Evolutionary conservation across 2,329 filamentous ascomycete genomes (phyloP).

Genomic region (Clarireedia monteithiana): DNA sequence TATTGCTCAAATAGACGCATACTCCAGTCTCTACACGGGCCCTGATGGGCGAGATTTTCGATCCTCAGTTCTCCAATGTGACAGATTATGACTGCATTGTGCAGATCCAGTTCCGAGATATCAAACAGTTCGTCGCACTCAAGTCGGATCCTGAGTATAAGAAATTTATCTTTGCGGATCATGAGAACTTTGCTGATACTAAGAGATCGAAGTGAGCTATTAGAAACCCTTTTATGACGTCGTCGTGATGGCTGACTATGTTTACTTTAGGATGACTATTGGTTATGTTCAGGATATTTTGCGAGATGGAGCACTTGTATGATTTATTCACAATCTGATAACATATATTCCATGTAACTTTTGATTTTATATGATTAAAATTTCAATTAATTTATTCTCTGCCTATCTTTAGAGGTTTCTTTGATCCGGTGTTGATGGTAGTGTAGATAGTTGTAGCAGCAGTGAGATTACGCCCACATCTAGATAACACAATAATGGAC

Average conservation of each 20-base stretch:
- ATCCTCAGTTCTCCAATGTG: slow-evolving; percentile 40
- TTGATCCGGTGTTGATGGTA: too few species aligned
- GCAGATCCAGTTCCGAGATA: slow-evolving; percentile 37
- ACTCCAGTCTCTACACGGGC: slow-evolving; percentile 31
- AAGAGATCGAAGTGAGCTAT: slow-evolving; percentile 26
- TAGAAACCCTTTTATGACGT: too few species aligned
- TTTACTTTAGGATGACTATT: not conserved
- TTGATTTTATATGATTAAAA: too few species aligned
- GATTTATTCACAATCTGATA: too few species aligned
- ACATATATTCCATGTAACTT: too few species aligned
- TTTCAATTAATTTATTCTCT: too few species aligned
- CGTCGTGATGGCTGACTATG: not conserved
- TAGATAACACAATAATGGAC: too few species aligned
- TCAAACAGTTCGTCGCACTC: slow-evolving; percentile 41
- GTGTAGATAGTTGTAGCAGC: too few species aligned
- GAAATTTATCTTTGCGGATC: slow-evolving; percentile 36
- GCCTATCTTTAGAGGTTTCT: too few species aligned
- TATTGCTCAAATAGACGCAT: slow-evolving; percentile 32
- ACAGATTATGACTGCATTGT: slow-evolving; percentile 44
- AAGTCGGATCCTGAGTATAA: slow-evolving; percentile 43
- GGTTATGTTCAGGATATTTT: not conserved
- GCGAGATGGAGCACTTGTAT: too few species aligned
- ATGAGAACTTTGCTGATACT: slow-evolving; percentile 43
- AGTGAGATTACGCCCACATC: too few species aligned
- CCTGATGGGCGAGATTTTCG: slow-evolving; percentile 36